Evolutionary conservation across 2,329 filamentous ascomycete species (phyloP), one percentile per base, ranked within the genome.

Genomic region (Xylariaceae sp.): DNA sequence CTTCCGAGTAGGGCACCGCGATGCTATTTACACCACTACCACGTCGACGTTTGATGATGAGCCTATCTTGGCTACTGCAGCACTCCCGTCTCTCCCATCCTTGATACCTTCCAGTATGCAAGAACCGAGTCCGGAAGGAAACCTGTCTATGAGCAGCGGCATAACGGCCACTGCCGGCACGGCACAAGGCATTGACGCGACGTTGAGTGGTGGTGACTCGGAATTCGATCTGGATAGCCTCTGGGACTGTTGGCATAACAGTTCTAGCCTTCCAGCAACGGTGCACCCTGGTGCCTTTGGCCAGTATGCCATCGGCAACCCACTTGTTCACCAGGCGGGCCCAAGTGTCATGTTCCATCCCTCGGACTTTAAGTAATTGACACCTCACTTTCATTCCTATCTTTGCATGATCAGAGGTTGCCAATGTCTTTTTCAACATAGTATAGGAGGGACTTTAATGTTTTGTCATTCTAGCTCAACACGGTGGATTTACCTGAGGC

Each of bases 61-160:
- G 35, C 53, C 66, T 2, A 23, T 59, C 53, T 23, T 66, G 17
- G 53, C 56, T 9, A 13, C 63, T 18, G 51, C 53, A 3, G 50
- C 61, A 2, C 56, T 51, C 30, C 62, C 59, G 3, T 58, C 62
- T 4, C 42, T 65, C 37, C 48, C 60, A 11, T 48, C 67, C 4
- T 64, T 71, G 48, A 65, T 72, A 55, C 61, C 65, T 2, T 62
- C 67, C 4, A 61, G 62, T 44, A 63, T 70, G 18, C 71, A 72
- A 53, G 70, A 71, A 53, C 70, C 70, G 5, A 72, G 69, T 39
- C 70, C 71, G 6, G 70, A 73, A 45, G 70, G 65, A 37, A 71
- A 65, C 15, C 59, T 69, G 7, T 67, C 70, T 11, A 55, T 70
- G 45, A 68, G 61, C 53, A 67, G 62, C 45, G 65, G 62, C 10